Evolutionary conservation across 768 basidiomycete genomes (phyloP), one percentile per base, ranked within the genome.

Genomic region (Suillus occidentalis): DNA sequence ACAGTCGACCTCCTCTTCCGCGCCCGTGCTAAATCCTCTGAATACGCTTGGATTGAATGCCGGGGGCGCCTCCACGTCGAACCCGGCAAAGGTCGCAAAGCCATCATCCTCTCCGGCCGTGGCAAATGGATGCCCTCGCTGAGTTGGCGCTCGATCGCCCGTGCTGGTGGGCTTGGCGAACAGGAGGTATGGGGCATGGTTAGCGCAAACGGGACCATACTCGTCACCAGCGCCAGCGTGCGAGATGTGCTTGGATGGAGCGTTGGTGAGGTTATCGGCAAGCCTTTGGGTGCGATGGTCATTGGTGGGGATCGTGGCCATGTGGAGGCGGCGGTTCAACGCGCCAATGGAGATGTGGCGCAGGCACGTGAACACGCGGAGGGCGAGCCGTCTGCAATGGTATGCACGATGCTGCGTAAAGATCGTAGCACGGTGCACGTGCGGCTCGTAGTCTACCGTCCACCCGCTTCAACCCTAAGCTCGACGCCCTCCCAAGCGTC

Each of bases 31-130:
- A 94, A 91, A 74, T 69, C 76, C 55, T 58, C 67, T 2, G 70
- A 70, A 2, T 95, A 90, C 76, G 84, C 95, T 22, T 99, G 97
- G 97, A 81, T 99, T 18, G 94, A 97, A 74, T 90, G 89, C 59
- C 82, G 89, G n/a, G 97, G 97, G 1, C 82, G 93, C 37, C 82
- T 99, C 47, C 91, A 96, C 71, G 85, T 92, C 63, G 97, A 99
- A 79, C 90, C 94, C 0, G 94, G 95, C 1, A 98, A 98, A 72
- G 95, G 95, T 1, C 82, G 95, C 43, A 97, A 99, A 77, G 94
- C 95, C 2, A 94, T 99, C 72, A 87, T 99, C 42, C 82, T 99
- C n/a, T 87, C 86, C 63, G 96, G 91, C 0, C 83, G 97, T 10
- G 85, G 89, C 37, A 79, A 89, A 53, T 83, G 83, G 70, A 89